These are phyloP conservation scores for sunflower (Helianthus annuus) DNA, from an alignment of 129 eudicot genomes.

Conservation along the genomic window HanXRQr2.0-SUNRISE NC_035434.2:173608093-173608592, in stretches of 20 bases:
- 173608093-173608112: background rate
- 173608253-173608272: background rate
- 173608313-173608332: slow-evolving; percentile 14
- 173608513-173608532: too few relatives aligned
- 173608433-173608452: background rate
- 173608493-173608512: background rate
- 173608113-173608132: background rate
- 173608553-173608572: too few relatives aligned
- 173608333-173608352: background rate
- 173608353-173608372: slow-evolving; percentile 13
- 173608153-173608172: slow-evolving; percentile 13
- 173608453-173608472: slow-evolving; percentile 7
- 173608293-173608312: slow-evolving; percentile 21
- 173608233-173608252: background rate
- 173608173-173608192: slow-evolving; percentile 20
- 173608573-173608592: background rate
- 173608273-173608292: background rate
- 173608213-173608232: background rate
- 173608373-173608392: slow-evolving; percentile 3
- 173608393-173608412: slow-evolving; percentile 11
- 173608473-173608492: background rate
- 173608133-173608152: background rate
- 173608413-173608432: slow-evolving; percentile 11
- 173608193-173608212: slow-evolving; percentile 11
- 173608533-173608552: too few relatives aligned